A percentile compares a stretch with the other conserved stretches of the same genome.
Evolutionary conservation across 1,284 basidiomycete species (phyloP).

Genomic region (Coriolopsis trogii): DNA sequence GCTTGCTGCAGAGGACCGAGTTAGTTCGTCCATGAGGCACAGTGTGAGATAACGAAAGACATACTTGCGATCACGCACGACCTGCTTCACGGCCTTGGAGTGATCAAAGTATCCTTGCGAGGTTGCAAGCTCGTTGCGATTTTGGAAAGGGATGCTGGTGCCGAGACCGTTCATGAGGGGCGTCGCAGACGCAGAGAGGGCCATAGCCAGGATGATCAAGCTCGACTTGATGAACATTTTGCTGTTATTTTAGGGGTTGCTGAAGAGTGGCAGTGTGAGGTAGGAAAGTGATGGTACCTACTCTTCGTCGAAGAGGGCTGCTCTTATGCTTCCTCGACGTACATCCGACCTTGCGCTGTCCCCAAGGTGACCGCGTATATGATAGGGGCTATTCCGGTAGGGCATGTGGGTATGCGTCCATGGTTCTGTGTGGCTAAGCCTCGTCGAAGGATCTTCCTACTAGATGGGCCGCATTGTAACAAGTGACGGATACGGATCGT

Average conservation of each 20-base stretch:
- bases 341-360: too few species aligned
- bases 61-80: slow-evolving; percentile 31
- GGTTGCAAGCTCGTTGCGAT: slow-evolving; percentile 27
- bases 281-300: too few species aligned
- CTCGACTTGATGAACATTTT: slow-evolving; percentile 32
- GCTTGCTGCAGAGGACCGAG: slow-evolving; percentile 26
- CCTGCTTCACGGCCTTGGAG: slow-evolving; percentile 25
- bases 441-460: too few species aligned
- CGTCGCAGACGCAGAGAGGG: slow-evolving; percentile 28
- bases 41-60: background rate
- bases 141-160: slow-evolving; percentile 25
- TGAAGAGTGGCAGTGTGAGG: background rate
- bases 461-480: too few species aligned
- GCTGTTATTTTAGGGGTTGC: background rate
- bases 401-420: too few species aligned
- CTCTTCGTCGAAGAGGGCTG: too few species aligned
- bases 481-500: too few species aligned
- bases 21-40: slow-evolving; percentile 28
- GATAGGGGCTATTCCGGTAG: too few species aligned
- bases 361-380: too few species aligned
- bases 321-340: too few species aligned
- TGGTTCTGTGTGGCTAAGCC: too few species aligned
- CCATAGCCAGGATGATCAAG: slow-evolving; percentile 31
- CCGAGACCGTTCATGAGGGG: slow-evolving; percentile 27
- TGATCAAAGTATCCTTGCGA: slow-evolving; percentile 32